Conservation (phyloP, 441 rosid species). For the Jatropha multifida region DNA sequence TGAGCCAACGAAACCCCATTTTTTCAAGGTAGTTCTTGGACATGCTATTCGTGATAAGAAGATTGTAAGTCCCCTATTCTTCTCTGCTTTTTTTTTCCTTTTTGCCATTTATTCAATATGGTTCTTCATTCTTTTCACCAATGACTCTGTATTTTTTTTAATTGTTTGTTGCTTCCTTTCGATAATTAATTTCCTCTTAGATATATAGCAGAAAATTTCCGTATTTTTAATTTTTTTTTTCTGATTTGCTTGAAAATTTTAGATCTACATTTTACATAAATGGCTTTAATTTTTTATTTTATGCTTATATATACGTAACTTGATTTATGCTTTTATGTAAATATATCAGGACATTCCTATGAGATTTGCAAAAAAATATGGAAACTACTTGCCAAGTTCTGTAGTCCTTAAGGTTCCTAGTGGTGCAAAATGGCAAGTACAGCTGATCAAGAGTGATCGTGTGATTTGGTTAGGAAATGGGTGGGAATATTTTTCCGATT, state of each 20-base stretch:
- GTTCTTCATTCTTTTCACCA: too few relatives aligned
- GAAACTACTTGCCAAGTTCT: not conserved
- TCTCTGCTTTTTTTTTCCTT: not conserved
- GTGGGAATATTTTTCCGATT: conserved; percentile 41
- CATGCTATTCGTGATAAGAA: not conserved
- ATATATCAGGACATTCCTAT: not conserved
- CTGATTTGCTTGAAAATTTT: too few relatives aligned
- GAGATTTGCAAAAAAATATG: conserved; percentile 7
- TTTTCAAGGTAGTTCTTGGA: conserved; percentile 8
- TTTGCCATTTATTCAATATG: too few relatives aligned
- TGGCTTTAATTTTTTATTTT: too few relatives aligned
- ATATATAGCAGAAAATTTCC: too few relatives aligned
- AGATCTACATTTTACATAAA: too few relatives aligned
- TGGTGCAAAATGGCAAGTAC: conserved; percentile 29
- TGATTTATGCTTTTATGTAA: not conserved
- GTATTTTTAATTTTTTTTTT: too few relatives aligned
- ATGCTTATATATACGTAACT: too few relatives aligned
- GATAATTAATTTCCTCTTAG: too few relatives aligned
- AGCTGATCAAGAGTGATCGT: conserved; percentile 16
- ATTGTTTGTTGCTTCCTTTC: too few relatives aligned
- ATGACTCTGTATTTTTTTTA: too few relatives aligned
- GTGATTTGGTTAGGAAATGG: conserved; percentile 44
- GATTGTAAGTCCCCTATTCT: not conserved
- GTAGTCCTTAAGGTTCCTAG: conserved; percentile 8
- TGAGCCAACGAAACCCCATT: not conserved